These are phyloP conservation scores for Apiosordaria backusii DNA, from an alignment of 495 filamentous ascomycete species.

Conservation along the genomic window DNA sequence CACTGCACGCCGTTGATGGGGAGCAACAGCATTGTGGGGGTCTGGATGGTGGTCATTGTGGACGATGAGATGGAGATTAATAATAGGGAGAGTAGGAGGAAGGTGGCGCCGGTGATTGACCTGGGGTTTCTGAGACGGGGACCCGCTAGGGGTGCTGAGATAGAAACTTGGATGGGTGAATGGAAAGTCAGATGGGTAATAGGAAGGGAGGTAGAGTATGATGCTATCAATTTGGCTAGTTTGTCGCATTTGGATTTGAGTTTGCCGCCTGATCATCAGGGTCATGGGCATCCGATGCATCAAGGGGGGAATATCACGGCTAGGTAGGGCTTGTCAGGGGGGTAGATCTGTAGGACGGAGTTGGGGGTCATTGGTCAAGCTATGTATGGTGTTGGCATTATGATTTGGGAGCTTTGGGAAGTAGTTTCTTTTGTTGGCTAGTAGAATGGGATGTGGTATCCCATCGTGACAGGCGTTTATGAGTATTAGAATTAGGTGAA, in stretches of 20 bases:
- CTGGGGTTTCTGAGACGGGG: not conserved
- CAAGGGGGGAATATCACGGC: not conserved
- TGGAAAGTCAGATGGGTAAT: not conserved
- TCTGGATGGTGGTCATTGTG: constrained; percentile 64
- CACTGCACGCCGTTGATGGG: constrained; percentile 61
- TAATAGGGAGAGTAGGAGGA: not conserved
- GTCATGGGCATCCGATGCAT: not conserved
- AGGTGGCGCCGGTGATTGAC: not conserved
- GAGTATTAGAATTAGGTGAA: no score
- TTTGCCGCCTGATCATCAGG: not conserved
- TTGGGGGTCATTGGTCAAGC: no score
- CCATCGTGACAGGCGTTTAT: no score
- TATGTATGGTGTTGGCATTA: no score
- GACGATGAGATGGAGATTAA: constrained; percentile 38
- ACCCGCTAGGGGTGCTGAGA: not conserved
- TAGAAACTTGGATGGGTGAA: not conserved
- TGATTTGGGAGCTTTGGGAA: no score
- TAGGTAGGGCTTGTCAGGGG: no score
- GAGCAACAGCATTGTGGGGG: constrained; percentile 54
- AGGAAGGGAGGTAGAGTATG: not conserved
- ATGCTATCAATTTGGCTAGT: not conserved
- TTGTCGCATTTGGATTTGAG: not conserved
- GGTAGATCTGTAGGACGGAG: no score
- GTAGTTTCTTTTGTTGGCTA: no score
- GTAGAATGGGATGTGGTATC: no score